Percentiles rank a stretch among this genome's conserved stretches.
Conservation (phyloP, 768 basidiomycete genomes). For the Nevesoporus exiguus region DNA sequence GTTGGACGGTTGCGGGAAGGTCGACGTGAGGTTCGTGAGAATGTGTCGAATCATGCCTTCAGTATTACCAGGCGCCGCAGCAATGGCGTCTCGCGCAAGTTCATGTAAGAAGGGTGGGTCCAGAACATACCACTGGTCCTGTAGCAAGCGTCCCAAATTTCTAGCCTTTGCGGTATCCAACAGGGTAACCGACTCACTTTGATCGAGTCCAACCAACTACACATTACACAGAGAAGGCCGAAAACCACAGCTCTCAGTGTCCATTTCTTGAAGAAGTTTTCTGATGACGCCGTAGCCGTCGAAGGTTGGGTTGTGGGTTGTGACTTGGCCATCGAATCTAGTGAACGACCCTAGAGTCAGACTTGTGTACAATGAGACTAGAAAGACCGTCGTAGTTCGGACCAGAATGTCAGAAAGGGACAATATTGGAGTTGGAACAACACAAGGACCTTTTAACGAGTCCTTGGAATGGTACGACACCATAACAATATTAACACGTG, state of each 20-base stretch:
- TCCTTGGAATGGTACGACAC: constrained; percentile 1
- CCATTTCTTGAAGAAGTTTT: constrained; percentile 32
- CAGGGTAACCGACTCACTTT: constrained; percentile 42
- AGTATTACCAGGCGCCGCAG: constrained; percentile 58
- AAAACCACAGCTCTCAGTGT: constrained; percentile 25
- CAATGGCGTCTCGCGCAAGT: constrained; percentile 73
- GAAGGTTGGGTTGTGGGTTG: neutral
- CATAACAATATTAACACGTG: neutral
- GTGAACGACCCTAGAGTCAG: neutral
- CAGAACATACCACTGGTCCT: constrained; percentile 89
- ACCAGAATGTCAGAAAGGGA: neutral
- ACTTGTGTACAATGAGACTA: neutral
- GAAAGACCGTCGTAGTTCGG: neutral
- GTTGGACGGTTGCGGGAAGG: constrained; percentile 59
- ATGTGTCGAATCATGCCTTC: constrained; percentile 78
- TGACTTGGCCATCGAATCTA: constrained; percentile 18
- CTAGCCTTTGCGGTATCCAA: neutral
- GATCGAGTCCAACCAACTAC: constrained; percentile 56
- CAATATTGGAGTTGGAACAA: neutral
- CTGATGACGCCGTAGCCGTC: neutral
- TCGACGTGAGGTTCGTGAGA: constrained; percentile 69
- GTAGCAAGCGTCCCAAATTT: neutral
- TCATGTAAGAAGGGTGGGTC: constrained; percentile 68
- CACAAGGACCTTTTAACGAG: neutral
- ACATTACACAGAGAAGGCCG: constrained; percentile 34